Conservation (phyloP, 163 green algal genomes). For the Scenedesmus sp. region DNA sequence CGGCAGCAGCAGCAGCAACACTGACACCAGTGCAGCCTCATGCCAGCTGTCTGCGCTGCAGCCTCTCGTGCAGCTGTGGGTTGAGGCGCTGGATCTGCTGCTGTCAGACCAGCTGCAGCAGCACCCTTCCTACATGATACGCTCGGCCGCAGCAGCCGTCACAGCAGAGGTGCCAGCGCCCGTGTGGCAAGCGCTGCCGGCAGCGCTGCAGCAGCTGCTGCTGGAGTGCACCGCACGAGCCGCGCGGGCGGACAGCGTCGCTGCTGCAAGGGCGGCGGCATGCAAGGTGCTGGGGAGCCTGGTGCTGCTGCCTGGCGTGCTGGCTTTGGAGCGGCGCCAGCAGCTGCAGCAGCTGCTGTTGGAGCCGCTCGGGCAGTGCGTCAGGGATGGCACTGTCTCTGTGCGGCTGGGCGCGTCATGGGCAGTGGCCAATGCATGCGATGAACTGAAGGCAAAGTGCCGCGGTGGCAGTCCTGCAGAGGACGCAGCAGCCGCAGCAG, state of each 20-base stretch:
- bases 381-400: constrained; percentile 61
- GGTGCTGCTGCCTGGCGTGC: constrained; percentile 25
- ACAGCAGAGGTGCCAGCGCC: neutral
- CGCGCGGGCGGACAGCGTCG: constrained; percentile 45
- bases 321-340: neutral
- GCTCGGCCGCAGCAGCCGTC: constrained; percentile 26
- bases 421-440: constrained; percentile 75
- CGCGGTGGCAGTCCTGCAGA: neutral
- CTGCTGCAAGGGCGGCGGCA: constrained; percentile 64
- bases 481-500: neutral
- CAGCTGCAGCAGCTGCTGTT: constrained; percentile 27
- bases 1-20: neutral
- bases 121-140: constrained; percentile 35
- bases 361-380: constrained; percentile 9
- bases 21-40: neutral
- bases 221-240: constrained; percentile 14
- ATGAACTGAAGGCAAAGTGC: constrained; percentile 64
- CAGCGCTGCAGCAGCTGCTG: constrained; percentile 16
- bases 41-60: neutral
- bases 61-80: neutral
- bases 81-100: constrained; percentile 7
- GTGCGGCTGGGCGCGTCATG: constrained; percentile 75
- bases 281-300: constrained; percentile 68
- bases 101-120: constrained; percentile 6
- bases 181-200: constrained; percentile 32